phyloP scores from a whole-genome alignment of 2,329 filamentous ascomycete species.

The Claviceps quebecensis region DNA sequence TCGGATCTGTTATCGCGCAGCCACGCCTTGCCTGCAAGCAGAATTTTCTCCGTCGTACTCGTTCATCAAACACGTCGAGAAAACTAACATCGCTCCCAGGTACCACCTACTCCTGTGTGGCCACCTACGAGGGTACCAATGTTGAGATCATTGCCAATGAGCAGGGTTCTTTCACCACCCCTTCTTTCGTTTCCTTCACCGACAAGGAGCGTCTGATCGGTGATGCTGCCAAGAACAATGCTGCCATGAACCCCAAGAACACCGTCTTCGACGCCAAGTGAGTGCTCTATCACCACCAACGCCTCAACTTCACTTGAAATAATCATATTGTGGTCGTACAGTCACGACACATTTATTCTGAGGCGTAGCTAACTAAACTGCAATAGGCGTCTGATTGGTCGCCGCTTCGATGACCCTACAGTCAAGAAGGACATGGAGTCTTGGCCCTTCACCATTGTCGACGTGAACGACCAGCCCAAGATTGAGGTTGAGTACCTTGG shows the following conservation, averaged over 20 bases:
- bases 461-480: conserved; percentile 75
- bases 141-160: conserved; percentile 99
- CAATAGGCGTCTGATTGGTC: conserved; percentile 88
- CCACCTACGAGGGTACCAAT: conserved; percentile 98
- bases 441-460: conserved; percentile 98
- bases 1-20: background rate
- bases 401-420: conserved; percentile 84
- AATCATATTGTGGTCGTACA: background rate
- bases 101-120: conserved; percentile 99
- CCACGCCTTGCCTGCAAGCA: background rate
- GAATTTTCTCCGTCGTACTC: background rate
- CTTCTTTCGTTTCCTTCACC: conserved; percentile 98
- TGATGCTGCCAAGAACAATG: conserved; percentile 99
- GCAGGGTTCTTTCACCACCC: conserved; percentile 98
- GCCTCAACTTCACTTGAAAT: background rate
- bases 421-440: conserved; percentile 99
- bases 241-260: conserved; percentile 97
- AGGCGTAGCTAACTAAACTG: background rate
- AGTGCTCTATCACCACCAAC: conserved; percentile 22
- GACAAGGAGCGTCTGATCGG: conserved; percentile 97
- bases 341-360: background rate
- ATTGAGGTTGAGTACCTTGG: conserved; percentile 93
- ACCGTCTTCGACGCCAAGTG: conserved; percentile 99
- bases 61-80: background rate
- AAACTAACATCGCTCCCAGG: conserved; percentile 38